Percentiles rank a stretch among this genome's conserved stretches.
These are phyloP conservation scores for Pseudogymnoascus sp. DNA, from an alignment of 2,329 filamentous ascomycete genomes.

Conservation along the genomic window DNA sequence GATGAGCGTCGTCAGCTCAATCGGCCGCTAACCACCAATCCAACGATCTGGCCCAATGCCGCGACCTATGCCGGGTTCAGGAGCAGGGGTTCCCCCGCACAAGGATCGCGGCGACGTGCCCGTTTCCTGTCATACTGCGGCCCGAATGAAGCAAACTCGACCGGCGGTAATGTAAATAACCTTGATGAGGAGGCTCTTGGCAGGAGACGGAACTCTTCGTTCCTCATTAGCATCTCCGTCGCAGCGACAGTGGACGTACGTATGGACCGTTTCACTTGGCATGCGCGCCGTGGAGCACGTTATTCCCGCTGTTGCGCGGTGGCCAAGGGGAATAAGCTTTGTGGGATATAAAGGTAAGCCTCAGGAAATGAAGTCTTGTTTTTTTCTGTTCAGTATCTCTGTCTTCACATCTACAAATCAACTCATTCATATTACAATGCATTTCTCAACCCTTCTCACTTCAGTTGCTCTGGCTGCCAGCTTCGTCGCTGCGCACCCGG, in stretches of 20 bases:
- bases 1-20: constrained; percentile 2
- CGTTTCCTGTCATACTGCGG: neutral
- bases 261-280: neutral
- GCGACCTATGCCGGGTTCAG: neutral
- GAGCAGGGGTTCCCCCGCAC: neutral
- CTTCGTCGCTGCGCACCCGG: constrained; percentile 27
- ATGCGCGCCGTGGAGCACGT: neutral
- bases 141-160: neutral
- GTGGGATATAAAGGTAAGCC: constrained; percentile 3
- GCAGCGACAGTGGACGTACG: neutral
- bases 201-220: neutral
- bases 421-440: neutral
- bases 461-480: neutral
- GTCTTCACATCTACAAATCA: neutral
- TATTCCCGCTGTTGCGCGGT: neutral
- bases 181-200: neutral
- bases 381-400: neutral
- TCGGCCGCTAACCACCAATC: neutral
- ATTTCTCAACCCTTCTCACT: neutral
- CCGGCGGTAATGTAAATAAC: neutral
- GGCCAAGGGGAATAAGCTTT: neutral
- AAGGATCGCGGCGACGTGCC: neutral
- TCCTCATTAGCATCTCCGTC: neutral
- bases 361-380: neutral
- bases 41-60: constrained; percentile 2